Base-by-base conservation (phyloP, 192 early-diverging fungal species). In the Borealophlyctis nickersoniae region DNA sequence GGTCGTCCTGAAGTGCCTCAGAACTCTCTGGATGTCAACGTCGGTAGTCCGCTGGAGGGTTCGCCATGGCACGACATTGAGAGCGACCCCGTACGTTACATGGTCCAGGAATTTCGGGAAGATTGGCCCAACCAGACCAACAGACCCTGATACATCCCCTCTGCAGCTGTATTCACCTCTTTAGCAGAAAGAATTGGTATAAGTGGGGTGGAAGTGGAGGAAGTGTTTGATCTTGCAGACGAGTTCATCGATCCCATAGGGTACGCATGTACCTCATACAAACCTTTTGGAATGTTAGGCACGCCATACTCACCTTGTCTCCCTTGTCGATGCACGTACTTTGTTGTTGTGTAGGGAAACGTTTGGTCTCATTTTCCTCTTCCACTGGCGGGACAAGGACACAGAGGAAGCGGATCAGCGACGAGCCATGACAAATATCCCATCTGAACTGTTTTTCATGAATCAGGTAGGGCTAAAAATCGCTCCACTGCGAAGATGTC, bases 291-390 rank as follows among this genome's bases (percentile, higher is more conserved):
- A n/a, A n/a, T n/a, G n/a, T n/a, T n/a, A n/a, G n/a, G n/a, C n/a
- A n/a, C n/a, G 39, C 39, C 39, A 19, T 13, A 45, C 9, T 45
- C 39, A 13, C 9, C 39, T 45, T 45, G 39, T 13, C 19, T 45
- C 7, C 19, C 39, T 45, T 45, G 7, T 7, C 19, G 19, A 7
- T 36, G 3, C 28, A 14, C n/a, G 23, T n/a, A 3, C 48, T 53
- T n/a, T n/a, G 31, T 16, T 13, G 16, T 2, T 3, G 26, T 13
- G 27, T 26, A 72, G 71, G 33, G 65, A 55, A 11, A 56, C 56
- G 22, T 62, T 68, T 49, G 71, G 71, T 4, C 53, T 72, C 7
- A 62, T 72, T 27, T 72, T 72, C 49, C 65, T 72, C n/a, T 72
- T 72, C 52, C 60, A 36, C 24, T 72, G 71, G 71, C 55, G 31